Evolutionary conservation across 805 yeast species (phyloP), one percentile per base, ranked within the genome.

Genomic region (Candida wancherniae): DNA sequence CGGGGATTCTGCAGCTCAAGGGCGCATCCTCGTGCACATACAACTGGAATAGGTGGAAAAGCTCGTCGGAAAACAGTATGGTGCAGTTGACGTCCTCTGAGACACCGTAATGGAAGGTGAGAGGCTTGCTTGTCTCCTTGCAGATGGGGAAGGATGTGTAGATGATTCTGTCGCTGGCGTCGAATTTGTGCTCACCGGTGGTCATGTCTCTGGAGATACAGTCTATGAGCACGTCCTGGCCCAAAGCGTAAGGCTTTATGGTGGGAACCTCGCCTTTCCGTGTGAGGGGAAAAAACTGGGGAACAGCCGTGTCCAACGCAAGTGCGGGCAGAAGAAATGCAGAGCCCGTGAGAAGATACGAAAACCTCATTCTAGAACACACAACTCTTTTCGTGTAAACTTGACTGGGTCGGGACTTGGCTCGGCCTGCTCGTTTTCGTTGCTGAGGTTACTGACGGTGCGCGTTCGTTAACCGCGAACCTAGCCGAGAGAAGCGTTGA

Each of bases 1-100:
- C 53, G 3, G 83, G 81, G 7, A 80, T 43, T 33, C 80, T 62
- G 53, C 92, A 83, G 27, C 82, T 70, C 49, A 77, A 75, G 17
- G 92, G 92, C 6, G 72, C 77, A 51, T 83, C 92, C 50, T 82
- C 81, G 53, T 83, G 92, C 24, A 83, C 61, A 50, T 82, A 82
- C 27, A 82, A 61, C 57, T 83, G 90, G 53, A 83, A 79, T 36
- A 45, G 51, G 48, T 83, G 92, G 50, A 71, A 83, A 23, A 75
- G 47, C 42, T 77, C 80, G 52, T 83, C 90, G 9, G 71, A 64
- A 28, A 83, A 67, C 5, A 57, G 57, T 15, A 83, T 58, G 3
- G 88, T 75, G 50, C 92, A 83, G 42, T 70, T 69, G 31, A 71
- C 33, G 33, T 71, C 71, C 40, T 69, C 75, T 37, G 66, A 69